These are phyloP conservation scores for Colletotrichum australisinense DNA, from an alignment of 2,329 filamentous ascomycete species.

Conservation along the genomic window DNA sequence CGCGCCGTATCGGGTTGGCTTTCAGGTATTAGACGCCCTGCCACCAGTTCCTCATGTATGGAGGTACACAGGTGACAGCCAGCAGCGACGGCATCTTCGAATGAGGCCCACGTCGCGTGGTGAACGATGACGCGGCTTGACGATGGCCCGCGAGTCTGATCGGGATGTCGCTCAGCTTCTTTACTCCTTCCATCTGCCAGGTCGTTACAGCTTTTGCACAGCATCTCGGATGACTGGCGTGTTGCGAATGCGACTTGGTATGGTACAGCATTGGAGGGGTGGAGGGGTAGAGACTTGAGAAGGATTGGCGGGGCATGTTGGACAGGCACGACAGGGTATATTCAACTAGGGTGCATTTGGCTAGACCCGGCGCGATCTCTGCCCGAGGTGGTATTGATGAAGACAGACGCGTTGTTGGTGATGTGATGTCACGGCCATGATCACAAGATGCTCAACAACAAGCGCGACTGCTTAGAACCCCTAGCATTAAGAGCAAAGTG, in stretches of 20 bases:
- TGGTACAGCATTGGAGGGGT: neutral
- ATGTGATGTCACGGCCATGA: neutral
- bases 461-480: neutral
- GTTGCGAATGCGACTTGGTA: neutral
- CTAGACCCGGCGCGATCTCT: neutral
- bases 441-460: neutral
- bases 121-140: neutral
- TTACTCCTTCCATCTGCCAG: neutral
- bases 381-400: neutral
- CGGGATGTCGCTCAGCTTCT: neutral
- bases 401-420: neutral
- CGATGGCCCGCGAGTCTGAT: neutral
- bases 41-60: neutral
- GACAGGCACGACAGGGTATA: neutral
- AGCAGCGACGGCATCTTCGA: neutral
- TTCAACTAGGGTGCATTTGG: neutral
- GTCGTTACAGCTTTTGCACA: neutral
- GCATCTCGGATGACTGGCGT: neutral
- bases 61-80: neutral
- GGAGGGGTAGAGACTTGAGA: neutral
- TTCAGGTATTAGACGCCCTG: neutral
- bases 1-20: neutral
- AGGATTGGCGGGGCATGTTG: neutral
- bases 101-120: neutral
- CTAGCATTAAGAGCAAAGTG: neutral